These are phyloP conservation scores for Calonectria pauciramosa DNA, from an alignment of 2,329 filamentous ascomycete genomes.

Conservation along the genomic window DNA sequence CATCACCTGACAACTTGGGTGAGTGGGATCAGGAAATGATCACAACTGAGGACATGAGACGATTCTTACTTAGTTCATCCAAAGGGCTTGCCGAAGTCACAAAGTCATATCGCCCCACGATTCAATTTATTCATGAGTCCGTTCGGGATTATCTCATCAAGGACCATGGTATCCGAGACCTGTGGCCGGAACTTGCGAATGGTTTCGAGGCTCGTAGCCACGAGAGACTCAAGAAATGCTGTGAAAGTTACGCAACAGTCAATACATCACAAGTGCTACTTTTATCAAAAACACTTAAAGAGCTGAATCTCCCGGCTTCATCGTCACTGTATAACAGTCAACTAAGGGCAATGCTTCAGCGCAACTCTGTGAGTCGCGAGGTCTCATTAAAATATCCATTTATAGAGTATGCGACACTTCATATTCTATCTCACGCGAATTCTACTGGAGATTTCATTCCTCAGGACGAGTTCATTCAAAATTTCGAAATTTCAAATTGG, in stretches of 20 bases:
- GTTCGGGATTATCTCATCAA: neutral
- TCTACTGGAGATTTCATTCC: slow-evolving; percentile 44
- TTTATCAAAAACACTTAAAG: neutral
- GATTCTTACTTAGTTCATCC: neutral
- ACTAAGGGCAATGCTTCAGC: too few species aligned
- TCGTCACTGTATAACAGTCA: too few species aligned
- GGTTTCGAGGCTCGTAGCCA: neutral
- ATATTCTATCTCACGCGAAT: slow-evolving; percentile 58
- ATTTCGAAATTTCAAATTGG: slow-evolving; percentile 42
- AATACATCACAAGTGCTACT: neutral
- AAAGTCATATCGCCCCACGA: neutral
- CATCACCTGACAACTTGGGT: slow-evolving; percentile 30
- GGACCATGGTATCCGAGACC: neutral
- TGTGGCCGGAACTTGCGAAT: neutral
- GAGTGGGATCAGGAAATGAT: slow-evolving; percentile 38
- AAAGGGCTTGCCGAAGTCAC: neutral
- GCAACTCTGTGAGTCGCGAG: too few species aligned
- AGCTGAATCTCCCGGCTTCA: too few species aligned
- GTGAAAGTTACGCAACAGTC: neutral
- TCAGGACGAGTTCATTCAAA: slow-evolving; percentile 49
- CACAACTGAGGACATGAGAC: neutral
- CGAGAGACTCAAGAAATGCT: neutral
- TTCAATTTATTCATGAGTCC: slow-evolving; percentile 7
- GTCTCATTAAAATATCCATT: slow-evolving; percentile 51
- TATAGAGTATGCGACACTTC: slow-evolving; percentile 58